Evolutionary conservation across 2,329 filamentous ascomycete genomes (phyloP), one percentile per base, ranked within the genome.

Genomic region (Leptographium wingfieldii): DNA sequence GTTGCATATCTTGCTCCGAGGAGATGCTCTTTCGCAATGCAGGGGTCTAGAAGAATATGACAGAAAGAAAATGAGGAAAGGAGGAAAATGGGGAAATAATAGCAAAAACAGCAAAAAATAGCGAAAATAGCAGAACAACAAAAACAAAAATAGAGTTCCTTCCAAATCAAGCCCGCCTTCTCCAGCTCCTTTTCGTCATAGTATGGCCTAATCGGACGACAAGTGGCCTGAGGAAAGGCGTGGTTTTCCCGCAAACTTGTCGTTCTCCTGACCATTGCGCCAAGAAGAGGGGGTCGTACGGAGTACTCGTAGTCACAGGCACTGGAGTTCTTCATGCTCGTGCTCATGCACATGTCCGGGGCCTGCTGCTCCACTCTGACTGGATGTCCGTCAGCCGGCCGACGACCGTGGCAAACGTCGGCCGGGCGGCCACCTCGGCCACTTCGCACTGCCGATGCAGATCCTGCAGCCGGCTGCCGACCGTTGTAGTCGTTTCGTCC

Each of bases 321-420:
- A 22, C 22, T 22, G 22, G 22, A 31, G 31, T 31, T 7, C 31
- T 31, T 31, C 31, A 31, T 5, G 31, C 31, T 31, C 31, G 31
- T 31, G 31, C 31, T 31, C 7, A 31, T 22, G 22, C 22, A 22
- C 22, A 31, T 35, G 33, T 35, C 33, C 33, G 33, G 33, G 9
- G 10, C 33, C 33, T 35, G 33, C 33, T 35, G 33, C 33, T 35
- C 33, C 33, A 35, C 43, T 48, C 22, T 19, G 25, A 29, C 46
- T 58, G 56, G 25, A 61, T 43, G 12, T 52, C 40, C 9, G 38
- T 40, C 48, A 70, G 55, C n/a, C 60, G 64, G 31, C 63, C 59
- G 35, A 63, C 61, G 43, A 73, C 63, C 35, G 70, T 66, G 31
- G 65, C 67, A 63, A 74, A 74, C 11, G 61, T 64, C 25, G 71